Conservation (phyloP, 2,329 filamentous ascomycete genomes). For the Verticillium albo-atrum region DNA sequence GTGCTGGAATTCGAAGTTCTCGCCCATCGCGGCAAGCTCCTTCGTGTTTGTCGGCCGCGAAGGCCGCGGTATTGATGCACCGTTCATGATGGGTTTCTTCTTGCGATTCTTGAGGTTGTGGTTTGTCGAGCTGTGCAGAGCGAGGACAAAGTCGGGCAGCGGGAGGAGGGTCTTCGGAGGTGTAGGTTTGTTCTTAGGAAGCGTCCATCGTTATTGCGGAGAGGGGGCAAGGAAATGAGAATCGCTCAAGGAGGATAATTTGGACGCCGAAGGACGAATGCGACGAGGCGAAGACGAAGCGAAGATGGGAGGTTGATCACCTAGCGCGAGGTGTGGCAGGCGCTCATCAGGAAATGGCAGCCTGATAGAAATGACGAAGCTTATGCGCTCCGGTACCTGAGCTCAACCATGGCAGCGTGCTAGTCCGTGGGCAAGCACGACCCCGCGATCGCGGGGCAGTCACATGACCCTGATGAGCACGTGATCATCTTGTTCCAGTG, state of each 20-base stretch:
- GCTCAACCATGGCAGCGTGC: background rate
- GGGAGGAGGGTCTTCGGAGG: background rate
- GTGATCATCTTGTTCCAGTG: background rate
- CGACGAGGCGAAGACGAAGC: background rate
- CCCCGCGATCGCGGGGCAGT: background rate
- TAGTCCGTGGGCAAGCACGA: background rate
- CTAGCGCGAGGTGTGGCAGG: background rate
- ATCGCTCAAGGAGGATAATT: no score
- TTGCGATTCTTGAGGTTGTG: background rate
- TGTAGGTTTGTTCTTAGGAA: background rate
- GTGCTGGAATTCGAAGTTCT: constrained; percentile 76
- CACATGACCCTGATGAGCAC: background rate
- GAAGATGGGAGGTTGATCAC: background rate
- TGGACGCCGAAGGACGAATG: no score
- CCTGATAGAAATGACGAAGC: background rate
- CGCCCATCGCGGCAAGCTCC: constrained; percentile 71
- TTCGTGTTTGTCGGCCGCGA: constrained; percentile 65
- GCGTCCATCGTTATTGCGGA: background rate
- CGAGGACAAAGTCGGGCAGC: no score
- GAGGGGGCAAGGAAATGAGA: background rate
- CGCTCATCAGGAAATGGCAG: background rate
- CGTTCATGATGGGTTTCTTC: constrained; percentile 18
- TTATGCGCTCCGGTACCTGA: background rate
- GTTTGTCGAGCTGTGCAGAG: background rate
- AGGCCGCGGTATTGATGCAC: constrained; percentile 24